Base-by-base conservation (phyloP, 2,329 filamentous ascomycete species). In the Byssochlamys sp. region DNA sequence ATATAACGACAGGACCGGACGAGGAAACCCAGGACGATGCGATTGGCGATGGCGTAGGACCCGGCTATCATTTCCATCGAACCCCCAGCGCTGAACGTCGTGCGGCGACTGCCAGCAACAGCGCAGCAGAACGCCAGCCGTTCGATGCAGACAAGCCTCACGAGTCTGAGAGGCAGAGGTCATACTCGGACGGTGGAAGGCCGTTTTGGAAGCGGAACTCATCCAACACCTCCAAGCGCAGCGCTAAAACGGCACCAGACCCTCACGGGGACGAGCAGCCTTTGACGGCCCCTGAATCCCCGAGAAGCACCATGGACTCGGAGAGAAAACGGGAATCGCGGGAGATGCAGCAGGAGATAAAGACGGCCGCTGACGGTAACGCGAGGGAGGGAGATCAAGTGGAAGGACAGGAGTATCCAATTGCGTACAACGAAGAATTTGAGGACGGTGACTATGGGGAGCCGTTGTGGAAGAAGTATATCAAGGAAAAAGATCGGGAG, bases 401-500 rank as follows among this genome's bases (percentile, higher is more conserved):
- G 7, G 61, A 69, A 52, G 66, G 63, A 14, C 63, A 73, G 53
- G 71, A 75, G 6, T 95, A 95, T 65, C 81, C 84, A 0, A 59
- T 77, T 2, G 84, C 87, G 0, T 84, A 82, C 66, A 83, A 88
- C 60, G 71, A 82, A 33, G 80, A 87, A 1, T 83, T 81, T 62
- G 76, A 81, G 35, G 81, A 86, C 28, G 79, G 86, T 57, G 80
- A 84, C 10, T 82, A 86, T 50, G 81, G 80, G 7, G 81, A 84
- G 53, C 85, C 89, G 0, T 75, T 83, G 51, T 99, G 94, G 94
- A 84, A 86, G 65, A 87, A 86, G 60, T 96, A 91, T 74, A 77
- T 97, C 54, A 87, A 85, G 67, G 82, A 84, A 58, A 91, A 88
- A 57, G 85, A 96, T 60, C 86, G 94, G 39, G 90, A 92, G 19